phyloP scores from a whole-genome alignment of 352 stramenopile species.

The Thraustochytrium sp. region DNA sequence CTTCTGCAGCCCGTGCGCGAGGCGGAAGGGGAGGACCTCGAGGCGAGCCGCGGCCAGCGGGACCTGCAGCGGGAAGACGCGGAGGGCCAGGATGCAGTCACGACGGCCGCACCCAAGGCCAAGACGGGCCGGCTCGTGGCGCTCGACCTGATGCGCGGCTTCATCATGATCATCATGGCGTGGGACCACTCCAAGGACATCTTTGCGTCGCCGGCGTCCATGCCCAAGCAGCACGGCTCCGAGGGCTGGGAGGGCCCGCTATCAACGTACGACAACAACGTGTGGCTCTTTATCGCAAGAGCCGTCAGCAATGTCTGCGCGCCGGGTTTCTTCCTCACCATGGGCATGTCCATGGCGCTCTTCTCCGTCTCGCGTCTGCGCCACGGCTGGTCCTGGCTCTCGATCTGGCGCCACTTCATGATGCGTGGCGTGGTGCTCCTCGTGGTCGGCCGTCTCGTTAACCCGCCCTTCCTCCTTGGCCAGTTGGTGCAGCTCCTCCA shows the following conservation, averaged over 20 bases:
- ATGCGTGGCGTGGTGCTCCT: background rate
- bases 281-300: background rate
- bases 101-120: too few species aligned
- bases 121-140: background rate
- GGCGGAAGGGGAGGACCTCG: background rate
- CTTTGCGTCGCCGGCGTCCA: background rate
- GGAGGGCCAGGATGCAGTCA: background rate
- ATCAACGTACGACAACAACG: background rate
- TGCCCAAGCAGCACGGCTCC: background rate
- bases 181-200: slow-evolving; percentile 31
- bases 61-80: background rate
- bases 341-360: slow-evolving; percentile 5
- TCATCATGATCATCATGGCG: slow-evolving; percentile 34
- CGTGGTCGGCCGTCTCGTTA: background rate
- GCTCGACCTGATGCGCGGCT: slow-evolving; percentile 13
- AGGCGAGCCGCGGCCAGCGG: background rate
- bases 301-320: background rate
- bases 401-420: background rate
- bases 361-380: background rate
- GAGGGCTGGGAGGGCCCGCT: background rate
- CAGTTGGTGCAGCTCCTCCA: background rate
- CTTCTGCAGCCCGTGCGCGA: background rate
- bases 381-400: background rate
- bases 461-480: background rate
- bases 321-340: slow-evolving; percentile 17